Base-by-base conservation (phyloP, 176 grass and related monocot genomes). In the Coix lacrymajobi region DNA sequence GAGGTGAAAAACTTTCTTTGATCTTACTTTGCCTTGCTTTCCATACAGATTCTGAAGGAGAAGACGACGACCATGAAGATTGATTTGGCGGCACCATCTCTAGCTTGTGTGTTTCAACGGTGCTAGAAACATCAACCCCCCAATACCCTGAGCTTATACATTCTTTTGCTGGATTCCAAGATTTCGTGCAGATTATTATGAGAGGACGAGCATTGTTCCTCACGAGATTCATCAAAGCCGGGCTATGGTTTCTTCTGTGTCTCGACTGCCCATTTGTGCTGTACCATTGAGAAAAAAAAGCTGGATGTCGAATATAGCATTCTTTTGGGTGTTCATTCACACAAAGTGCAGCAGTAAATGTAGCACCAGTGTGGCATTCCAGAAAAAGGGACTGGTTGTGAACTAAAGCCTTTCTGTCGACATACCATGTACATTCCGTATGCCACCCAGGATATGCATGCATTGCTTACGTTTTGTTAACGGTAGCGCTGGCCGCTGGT, bases 1-100 rank as follows among this genome's bases (percentile, higher is more conserved):
- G 57, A 33, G 45, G 39, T 56, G 28, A 8, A 60, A 76, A 38
- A 52, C 20, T 62, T 69, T 62, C 38, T 87, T 24, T 37, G 7
- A 61, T 46, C 16, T 62, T 19, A 76, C 46, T 66, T 13, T 69
- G 22, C 1, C 40, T 20, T 87, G 25, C 65, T 73, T 76, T 86
- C 29, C 44, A 44, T 80, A 66, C 64, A 96, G 94, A 96, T 74
- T 96, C 90, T 77, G 94, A 96, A 87, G 80, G 17, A 36, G 93
- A 96, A 80, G 93, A 96, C 19, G 93, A 96, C 19, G 87, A 91
- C 46, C 90, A 96, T 85, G 88, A 96, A 81, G 88, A 96, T 64
- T 96, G 69, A 96, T 85, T 85, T 49, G 44, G 5, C 3, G 2
- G 6, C 54, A 11, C 12, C 28, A 25, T 43, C 33, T 56, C n/a